phyloP scores from a whole-genome alignment of 345 rosid species.

The Brassica napus region Da-Ae NC_063451.1:41038501-41039000 shows the following conservation, averaged over 20 bases:
- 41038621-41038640: neutral
- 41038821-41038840: neutral
- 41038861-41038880: slow-evolving; percentile 19
- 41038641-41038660: slow-evolving; percentile 20
- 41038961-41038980: slow-evolving; percentile 26
- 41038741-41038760: slow-evolving; percentile 3
- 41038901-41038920: slow-evolving; percentile 32
- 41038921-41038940: slow-evolving; percentile 25
- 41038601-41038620: neutral
- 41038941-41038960: slow-evolving; percentile 34
- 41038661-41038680: slow-evolving; percentile 32
- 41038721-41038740: slow-evolving; percentile 33
- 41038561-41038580: neutral
- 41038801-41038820: slow-evolving; percentile 31
- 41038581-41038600: neutral
- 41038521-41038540: too few species aligned
- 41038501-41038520: too few species aligned
- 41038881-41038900: slow-evolving; percentile 45
- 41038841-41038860: neutral
- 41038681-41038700: slow-evolving; percentile 44
- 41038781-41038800: slow-evolving; percentile 12
- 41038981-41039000: slow-evolving; percentile 23
- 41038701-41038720: slow-evolving; percentile 2
- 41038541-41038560: neutral
- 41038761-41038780: neutral